Evolutionary conservation across 768 basidiomycete genomes (phyloP).

Genomic region (Termitomyces sp.): DNA sequence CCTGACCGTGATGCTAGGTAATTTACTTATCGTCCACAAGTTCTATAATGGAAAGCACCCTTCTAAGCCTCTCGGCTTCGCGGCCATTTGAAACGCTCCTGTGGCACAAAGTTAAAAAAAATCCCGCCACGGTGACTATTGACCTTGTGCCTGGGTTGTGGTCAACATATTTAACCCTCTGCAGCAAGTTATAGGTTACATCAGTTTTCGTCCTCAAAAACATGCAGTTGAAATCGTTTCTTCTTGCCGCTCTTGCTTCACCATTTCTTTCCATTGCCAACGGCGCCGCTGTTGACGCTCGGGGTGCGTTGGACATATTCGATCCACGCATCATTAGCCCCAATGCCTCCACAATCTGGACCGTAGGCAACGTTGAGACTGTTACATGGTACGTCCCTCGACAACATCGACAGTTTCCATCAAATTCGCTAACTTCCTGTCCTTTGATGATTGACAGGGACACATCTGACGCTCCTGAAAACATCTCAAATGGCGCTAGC

Average conservation of each 20-base stretch:
- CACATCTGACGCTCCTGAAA: slow-evolving; percentile 30
- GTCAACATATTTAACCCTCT: too few species aligned
- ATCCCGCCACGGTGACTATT: too few species aligned
- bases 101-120: too few species aligned
- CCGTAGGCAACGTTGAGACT: slow-evolving; percentile 18
- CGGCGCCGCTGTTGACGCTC: slow-evolving; percentile 12
- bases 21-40: too few species aligned
- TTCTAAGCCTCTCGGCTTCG: too few species aligned
- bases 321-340: slow-evolving; percentile 25
- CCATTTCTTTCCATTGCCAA: slow-evolving; percentile 18
- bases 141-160: too few species aligned
- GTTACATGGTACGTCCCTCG: slow-evolving; percentile 23
- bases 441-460: slow-evolving; percentile 28
- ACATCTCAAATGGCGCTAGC: slow-evolving; percentile 37
- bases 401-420: background rate
- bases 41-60: too few species aligned
- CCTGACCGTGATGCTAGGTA: too few species aligned
- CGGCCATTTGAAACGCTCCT: too few species aligned
- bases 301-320: slow-evolving; percentile 22
- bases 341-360: slow-evolving; percentile 21
- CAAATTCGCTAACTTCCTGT: background rate
- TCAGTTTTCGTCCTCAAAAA: too few species aligned
- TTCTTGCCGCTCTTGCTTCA: slow-evolving; percentile 19
- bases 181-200: too few species aligned
- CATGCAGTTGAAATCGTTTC: slow-evolving; percentile 8